phyloP scores from a whole-genome alignment of 2,329 filamentous ascomycete genomes.

The Geosmithia putterillii region DNA sequence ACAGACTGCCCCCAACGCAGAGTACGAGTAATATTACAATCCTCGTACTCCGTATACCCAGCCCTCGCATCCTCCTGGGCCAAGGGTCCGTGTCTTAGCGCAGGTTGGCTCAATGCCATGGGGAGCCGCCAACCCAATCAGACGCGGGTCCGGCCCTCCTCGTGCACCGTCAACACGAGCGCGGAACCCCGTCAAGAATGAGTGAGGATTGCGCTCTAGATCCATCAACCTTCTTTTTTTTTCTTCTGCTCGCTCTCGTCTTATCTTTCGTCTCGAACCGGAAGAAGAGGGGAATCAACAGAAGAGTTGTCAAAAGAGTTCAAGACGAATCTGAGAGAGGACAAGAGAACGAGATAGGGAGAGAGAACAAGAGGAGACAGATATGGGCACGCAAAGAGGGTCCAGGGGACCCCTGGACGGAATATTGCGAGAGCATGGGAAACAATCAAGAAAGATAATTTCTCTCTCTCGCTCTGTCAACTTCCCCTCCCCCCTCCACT shows the following conservation, averaged over 20 bases:
- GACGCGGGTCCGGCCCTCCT: conserved; percentile 1
- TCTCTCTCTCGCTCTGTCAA: neutral
- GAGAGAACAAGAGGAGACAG: too few relatives aligned
- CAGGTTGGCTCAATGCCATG: conserved; percentile 7
- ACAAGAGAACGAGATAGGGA: too few relatives aligned
- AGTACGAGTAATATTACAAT: too few relatives aligned
- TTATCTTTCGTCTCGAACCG: conserved; percentile 3
- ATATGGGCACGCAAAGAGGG: too few relatives aligned
- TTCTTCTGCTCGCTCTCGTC: conserved; percentile 10
- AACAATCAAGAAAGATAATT: neutral
- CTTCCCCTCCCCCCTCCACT: neutral
- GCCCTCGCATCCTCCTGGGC: neutral
- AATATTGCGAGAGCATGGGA: neutral
- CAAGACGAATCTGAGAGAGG: too few relatives aligned
- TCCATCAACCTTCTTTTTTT: conserved; percentile 10
- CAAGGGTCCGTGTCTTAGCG: conserved; percentile 5
- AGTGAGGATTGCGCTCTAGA: neutral
- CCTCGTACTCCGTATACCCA: too few relatives aligned
- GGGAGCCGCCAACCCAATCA: conserved; percentile 5
- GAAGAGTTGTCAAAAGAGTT: too few relatives aligned
- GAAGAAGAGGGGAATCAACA: too few relatives aligned
- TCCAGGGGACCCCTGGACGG: neutral
- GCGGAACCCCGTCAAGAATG: neutral
- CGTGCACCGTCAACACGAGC: conserved; percentile 3
- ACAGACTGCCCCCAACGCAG: too few relatives aligned